A percentile compares a stretch with the other conserved stretches of the same genome.
Evolutionary conservation across 2,329 filamentous ascomycete species (phyloP).

Genomic region (Aspergillus pseudonomiae): DNA sequence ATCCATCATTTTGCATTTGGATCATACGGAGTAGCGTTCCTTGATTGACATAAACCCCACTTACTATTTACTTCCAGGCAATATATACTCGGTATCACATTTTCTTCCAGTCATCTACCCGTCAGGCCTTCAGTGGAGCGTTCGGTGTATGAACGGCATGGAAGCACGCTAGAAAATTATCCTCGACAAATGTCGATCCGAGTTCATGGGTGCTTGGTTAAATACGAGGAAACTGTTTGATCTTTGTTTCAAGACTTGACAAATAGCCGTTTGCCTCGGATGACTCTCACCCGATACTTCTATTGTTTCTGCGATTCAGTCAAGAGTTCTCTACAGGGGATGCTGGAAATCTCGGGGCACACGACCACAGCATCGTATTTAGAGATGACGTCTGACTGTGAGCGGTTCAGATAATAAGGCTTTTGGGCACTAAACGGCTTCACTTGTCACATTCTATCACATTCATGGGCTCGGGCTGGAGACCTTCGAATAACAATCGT

Average conservation of each 20-base stretch:
- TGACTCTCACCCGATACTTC: neutral
- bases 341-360: conserved; percentile 10
- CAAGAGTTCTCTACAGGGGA: conserved; percentile 10
- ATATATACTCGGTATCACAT: conserved; percentile 5
- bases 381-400: neutral
- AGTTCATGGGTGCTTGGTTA: conserved; percentile 1
- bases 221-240: conserved; percentile 5
- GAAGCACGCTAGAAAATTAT: conserved; percentile 27
- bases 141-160: conserved; percentile 18
- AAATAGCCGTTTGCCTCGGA: neutral
- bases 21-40: neutral
- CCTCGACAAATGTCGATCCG: conserved; percentile 4
- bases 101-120: conserved; percentile 5
- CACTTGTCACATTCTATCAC: neutral
- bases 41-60: conserved; percentile 3
- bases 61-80: neutral
- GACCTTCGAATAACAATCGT: neutral
- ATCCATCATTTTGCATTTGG: neutral
- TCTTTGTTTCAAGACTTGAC: neutral
- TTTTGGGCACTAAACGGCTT: conserved; percentile 11
- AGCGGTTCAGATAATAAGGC: conserved; percentile 8
- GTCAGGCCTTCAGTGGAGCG: conserved; percentile 9
- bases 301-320: conserved; percentile 6
- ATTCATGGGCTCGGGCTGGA: neutral
- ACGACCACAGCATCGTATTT: conserved; percentile 7